phyloP scores from a whole-genome alignment of 768 basidiomycete species.

The Rhizopogon roseolus region DNA sequence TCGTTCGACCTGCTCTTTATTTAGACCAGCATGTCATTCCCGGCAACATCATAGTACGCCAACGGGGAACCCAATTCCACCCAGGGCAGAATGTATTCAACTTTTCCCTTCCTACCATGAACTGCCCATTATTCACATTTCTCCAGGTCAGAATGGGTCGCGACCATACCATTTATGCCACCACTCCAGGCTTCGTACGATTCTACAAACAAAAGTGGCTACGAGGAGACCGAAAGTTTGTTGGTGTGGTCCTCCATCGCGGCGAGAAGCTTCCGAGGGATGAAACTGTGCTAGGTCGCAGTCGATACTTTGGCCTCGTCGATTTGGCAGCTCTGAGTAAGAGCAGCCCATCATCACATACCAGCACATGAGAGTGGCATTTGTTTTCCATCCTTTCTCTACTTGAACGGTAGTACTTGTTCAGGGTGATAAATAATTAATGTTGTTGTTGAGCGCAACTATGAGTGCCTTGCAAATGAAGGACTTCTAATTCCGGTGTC shows the following conservation, averaged over 20 bases:
- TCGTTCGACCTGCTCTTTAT: background rate
- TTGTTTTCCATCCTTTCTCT: background rate
- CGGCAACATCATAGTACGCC: slow-evolving; percentile 94
- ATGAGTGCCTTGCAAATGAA: too few species aligned
- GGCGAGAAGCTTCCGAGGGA: slow-evolving; percentile 88
- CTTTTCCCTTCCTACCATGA: background rate
- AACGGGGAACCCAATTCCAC: slow-evolving; percentile 90
- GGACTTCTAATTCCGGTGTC: too few species aligned
- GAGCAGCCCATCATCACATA: slow-evolving; percentile 7
- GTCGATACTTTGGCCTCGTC: slow-evolving; percentile 78
- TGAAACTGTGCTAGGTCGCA: slow-evolving; percentile 66
- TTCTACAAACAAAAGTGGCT: slow-evolving; percentile 85
- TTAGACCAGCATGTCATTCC: slow-evolving; percentile 88
- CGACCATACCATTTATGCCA: slow-evolving; percentile 93
- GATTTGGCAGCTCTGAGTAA: slow-evolving; percentile 43
- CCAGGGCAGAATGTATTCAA: slow-evolving; percentile 84
- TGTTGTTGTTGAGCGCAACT: too few species aligned
- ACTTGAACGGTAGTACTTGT: too few species aligned
- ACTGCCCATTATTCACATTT: slow-evolving; percentile 5
- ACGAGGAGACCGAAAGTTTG: slow-evolving; percentile 67
- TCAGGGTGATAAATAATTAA: too few species aligned
- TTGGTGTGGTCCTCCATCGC: slow-evolving; percentile 79
- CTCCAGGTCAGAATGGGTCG: slow-evolving; percentile 82
- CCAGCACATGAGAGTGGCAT: slow-evolving; percentile 3
- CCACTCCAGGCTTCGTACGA: slow-evolving; percentile 86